A percentile compares a stretch with the other conserved stretches of the same genome.
Evolutionary conservation across 176 grass and related monocot genomes (phyloP).

Genomic region (Avena insularis): DNA sequence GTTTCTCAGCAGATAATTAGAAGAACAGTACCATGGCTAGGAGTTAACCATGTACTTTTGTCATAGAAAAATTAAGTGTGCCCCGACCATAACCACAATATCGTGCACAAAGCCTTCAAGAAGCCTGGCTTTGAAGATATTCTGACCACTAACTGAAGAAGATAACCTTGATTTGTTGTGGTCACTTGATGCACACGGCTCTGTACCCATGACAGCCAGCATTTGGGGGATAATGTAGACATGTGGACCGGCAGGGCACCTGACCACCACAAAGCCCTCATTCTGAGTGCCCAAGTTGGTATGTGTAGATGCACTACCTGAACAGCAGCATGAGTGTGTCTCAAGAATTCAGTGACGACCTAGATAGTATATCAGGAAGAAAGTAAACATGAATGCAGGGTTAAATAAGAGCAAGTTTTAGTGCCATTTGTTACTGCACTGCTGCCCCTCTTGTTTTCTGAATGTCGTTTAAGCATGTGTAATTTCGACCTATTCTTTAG

Average conservation of each 20-base stretch:
- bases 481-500: background rate
- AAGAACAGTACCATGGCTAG: background rate
- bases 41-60: background rate
- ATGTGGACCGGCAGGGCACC: constrained; percentile 30
- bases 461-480: background rate
- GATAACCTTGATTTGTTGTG: background rate
- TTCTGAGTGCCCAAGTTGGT: constrained; percentile 42
- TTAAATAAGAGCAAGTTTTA: background rate
- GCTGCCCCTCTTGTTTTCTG: background rate
- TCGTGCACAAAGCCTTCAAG: background rate
- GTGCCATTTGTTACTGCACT: background rate
- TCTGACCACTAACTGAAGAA: background rate
- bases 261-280: constrained; percentile 11
- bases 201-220: constrained; percentile 37
- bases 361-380: background rate
- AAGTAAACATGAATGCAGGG: background rate
- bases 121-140: constrained; percentile 5
- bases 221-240: constrained; percentile 33
- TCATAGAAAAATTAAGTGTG: too few relatives aligned
- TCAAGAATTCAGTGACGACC: constrained; percentile 27
- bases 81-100: too few relatives aligned
- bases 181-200: constrained; percentile 52
- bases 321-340: constrained; percentile 43
- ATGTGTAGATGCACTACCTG: background rate
- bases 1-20: background rate